Base-by-base conservation (phyloP, 768 basidiomycete species). In the Phlegmacium glaucopus region DNA sequence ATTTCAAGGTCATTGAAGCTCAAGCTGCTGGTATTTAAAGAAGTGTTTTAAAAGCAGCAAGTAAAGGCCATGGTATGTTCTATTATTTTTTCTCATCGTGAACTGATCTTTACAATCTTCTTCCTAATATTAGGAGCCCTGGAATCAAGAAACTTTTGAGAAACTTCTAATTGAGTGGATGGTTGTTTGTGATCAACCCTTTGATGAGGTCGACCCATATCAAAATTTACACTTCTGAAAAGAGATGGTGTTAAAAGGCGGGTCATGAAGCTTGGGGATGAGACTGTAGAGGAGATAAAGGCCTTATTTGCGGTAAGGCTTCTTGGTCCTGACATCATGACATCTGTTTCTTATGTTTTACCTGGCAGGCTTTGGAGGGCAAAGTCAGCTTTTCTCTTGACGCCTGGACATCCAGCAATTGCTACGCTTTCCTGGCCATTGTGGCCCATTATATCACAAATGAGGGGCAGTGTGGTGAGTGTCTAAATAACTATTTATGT, bases 331-430 rank as follows among this genome's bases (percentile, higher is more conserved):
- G n/a, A n/a, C n/a, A n/a, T n/a, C n/a, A n/a, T n/a, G n/a, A n/a
- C n/a, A n/a, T n/a, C n/a, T n/a, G n/a, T 4, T 17, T 26, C 35
- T 41, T 40, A 22, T 22, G 3, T 22, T 3, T 22, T 22, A 2
- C 22, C 5, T 22, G 2, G 44, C 15, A 58, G 26, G 46, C 52
- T 9, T 40, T 56, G 11, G 39, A 53, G 10, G 48, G 47, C 4
- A 52, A 59, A 36, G 44, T 59, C 4, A 45, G 37, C 8, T 44
- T 64, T 1, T 65, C 61, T 1, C 57, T 65, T 4, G 60, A 67
- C 39, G 51, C 58, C 12, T 67, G 64, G 65, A 64, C 63, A 3
- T 64, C 65, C 4, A 51, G 51, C 15, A 65, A 66, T 44, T 44
- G 58, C 10, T 58, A 59, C 52, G 64, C 60, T 1, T 67, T 65